A percentile compares a stretch with the other conserved stretches of the same genome.
These are phyloP conservation scores for Bruguiera parviflora DNA, from an alignment of 345 rosid species.

Conservation along the genomic window DNA sequence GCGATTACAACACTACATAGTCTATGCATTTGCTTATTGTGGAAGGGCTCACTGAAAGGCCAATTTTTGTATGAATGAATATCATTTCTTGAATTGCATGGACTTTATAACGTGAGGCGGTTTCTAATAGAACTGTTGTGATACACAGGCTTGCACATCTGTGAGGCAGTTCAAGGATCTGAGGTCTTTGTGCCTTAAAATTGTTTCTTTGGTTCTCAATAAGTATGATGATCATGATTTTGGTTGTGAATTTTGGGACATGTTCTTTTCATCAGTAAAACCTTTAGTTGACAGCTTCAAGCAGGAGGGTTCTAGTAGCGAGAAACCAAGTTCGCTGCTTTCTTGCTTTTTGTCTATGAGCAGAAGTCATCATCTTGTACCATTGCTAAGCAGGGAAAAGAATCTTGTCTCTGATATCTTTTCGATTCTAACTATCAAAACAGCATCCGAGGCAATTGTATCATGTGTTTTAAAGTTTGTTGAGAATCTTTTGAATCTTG, in stretches of 20 bases:
- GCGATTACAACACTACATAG: background rate
- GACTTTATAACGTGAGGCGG: background rate
- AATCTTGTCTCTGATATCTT: slow-evolving; percentile 77
- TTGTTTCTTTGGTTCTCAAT: slow-evolving; percentile 62
- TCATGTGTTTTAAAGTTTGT: slow-evolving; percentile 63
- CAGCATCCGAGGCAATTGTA: slow-evolving; percentile 80
- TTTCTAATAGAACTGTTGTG: slow-evolving; percentile 13
- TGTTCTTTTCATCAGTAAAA: slow-evolving; percentile 69
- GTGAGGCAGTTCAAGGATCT: slow-evolving; percentile 67
- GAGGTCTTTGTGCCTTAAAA: slow-evolving; percentile 76
- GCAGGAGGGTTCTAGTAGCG: slow-evolving; percentile 92
- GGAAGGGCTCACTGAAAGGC: background rate
- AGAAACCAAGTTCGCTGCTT: slow-evolving; percentile 86
- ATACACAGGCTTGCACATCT: slow-evolving; percentile 47
- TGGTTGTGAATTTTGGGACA: slow-evolving; percentile 76
- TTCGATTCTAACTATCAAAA: slow-evolving; percentile 57
- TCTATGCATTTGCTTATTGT: background rate
- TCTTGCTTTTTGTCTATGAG: slow-evolving; percentile 96
- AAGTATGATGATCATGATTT: slow-evolving; percentile 76
- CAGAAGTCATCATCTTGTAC: slow-evolving; percentile 55
- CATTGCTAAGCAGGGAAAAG: slow-evolving; percentile 56
- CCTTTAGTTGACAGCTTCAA: slow-evolving; percentile 69
- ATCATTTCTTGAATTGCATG: background rate
- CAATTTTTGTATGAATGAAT: background rate
- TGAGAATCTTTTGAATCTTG: slow-evolving; percentile 77